Percentiles rank a stretch among this genome's conserved stretches.
Evolutionary conservation across 1,284 basidiomycete genomes (phyloP).

Genomic region (Phylloporus sp.): DNA sequence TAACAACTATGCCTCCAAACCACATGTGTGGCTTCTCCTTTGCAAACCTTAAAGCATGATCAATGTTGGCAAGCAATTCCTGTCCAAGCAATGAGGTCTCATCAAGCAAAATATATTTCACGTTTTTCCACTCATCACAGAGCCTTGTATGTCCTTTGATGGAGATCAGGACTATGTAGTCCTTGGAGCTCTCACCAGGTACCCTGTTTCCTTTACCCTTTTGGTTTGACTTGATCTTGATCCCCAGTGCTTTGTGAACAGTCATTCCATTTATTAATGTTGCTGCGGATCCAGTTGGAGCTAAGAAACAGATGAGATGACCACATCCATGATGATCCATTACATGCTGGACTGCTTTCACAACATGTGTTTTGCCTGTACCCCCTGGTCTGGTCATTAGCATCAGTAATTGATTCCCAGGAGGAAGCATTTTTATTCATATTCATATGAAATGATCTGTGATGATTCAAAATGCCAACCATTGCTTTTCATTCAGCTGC

Average conservation of each 20-base stretch:
- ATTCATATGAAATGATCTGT: neutral
- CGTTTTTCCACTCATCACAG: conserved; percentile 9
- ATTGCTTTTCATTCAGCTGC: neutral
- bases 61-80: conserved; percentile 12
- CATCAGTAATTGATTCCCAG: neutral
- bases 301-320: conserved; percentile 4
- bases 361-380: conserved; percentile 1
- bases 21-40: conserved; percentile 10
- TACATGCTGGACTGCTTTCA: neutral
- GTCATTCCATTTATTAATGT: conserved; percentile 6
- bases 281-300: neutral
- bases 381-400: conserved; percentile 8
- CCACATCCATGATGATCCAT: neutral
- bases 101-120: neutral
- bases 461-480: neutral
- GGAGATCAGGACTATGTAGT: neutral
- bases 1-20: conserved; percentile 11
- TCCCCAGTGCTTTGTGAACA: conserved; percentile 1
- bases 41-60: conserved; percentile 20
- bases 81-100: neutral
- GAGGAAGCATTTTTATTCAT: neutral
- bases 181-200: neutral
- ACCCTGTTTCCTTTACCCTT: conserved; percentile 9
- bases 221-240: conserved; percentile 4
- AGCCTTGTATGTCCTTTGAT: neutral